phyloP scores from a whole-genome alignment of 805 yeast genomes.

The Spathaspora hagerdaliae region DNA sequence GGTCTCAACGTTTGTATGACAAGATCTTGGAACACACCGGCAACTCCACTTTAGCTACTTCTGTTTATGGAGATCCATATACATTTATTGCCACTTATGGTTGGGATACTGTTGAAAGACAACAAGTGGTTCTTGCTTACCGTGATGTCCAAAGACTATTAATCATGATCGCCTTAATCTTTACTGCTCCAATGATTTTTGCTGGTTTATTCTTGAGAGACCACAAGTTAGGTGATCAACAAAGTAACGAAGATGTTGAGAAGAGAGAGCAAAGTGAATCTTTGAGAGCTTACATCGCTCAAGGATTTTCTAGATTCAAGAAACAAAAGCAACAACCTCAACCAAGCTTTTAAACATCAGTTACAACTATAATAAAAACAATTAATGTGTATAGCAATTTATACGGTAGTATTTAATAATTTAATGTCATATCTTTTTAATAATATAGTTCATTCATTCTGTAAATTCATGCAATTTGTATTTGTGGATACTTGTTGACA shows the following conservation, averaged over 20 bases:
- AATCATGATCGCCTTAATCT: slow-evolving; percentile 50
- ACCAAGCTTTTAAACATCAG: too few species aligned
- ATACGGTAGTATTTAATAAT: not conserved
- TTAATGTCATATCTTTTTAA: too few species aligned
- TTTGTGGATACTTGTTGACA: too few species aligned
- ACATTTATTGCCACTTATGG: slow-evolving; percentile 43
- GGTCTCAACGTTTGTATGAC: slow-evolving; percentile 57
- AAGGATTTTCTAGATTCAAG: not conserved
- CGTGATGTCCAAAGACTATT: slow-evolving; percentile 56
- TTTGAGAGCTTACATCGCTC: not conserved
- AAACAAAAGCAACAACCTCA: too few species aligned
- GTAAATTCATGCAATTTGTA: too few species aligned
- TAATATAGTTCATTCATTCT: too few species aligned
- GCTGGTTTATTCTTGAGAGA: slow-evolving; percentile 51
- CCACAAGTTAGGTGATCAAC: slow-evolving; percentile 39
- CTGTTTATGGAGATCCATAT: slow-evolving; percentile 43
- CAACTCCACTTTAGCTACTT: slow-evolving; percentile 19
- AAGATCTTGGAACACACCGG: slow-evolving; percentile 32
- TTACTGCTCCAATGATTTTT: slow-evolving; percentile 50
- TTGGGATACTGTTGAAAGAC: slow-evolving; percentile 64
- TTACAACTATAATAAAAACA: not conserved
- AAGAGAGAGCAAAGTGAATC: slow-evolving; percentile 1
- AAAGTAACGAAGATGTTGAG: slow-evolving; percentile 13
- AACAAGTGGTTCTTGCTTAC: slow-evolving; percentile 54
- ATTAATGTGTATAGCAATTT: not conserved